Conservation (phyloP, 1,139 yeast genomes). For the Torulaspora globosa region DNA sequence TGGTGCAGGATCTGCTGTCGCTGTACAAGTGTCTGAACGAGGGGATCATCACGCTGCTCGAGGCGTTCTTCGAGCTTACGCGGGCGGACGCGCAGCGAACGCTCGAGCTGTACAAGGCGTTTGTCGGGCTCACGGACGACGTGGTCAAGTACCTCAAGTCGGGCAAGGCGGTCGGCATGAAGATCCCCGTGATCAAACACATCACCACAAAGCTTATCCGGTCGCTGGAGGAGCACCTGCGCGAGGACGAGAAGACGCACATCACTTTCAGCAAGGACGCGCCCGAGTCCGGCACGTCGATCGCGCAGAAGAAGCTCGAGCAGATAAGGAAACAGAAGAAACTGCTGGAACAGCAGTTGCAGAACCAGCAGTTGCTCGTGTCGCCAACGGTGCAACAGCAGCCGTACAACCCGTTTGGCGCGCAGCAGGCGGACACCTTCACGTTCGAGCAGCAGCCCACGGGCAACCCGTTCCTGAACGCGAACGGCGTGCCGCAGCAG, state of each 20-base stretch:
- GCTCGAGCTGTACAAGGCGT: slow-evolving; percentile 72
- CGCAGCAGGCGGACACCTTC: slow-evolving; percentile 16
- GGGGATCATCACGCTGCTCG: slow-evolving; percentile 88
- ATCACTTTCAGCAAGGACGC: slow-evolving; percentile 14
- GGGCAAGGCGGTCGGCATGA: slow-evolving; percentile 86
- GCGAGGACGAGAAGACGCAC: slow-evolving; percentile 22
- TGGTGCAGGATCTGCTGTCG: slow-evolving; percentile 80
- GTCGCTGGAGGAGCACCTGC: slow-evolving; percentile 81
- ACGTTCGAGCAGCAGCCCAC: slow-evolving; percentile 25
- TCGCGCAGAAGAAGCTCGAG: slow-evolving; percentile 29
- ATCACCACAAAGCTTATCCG: slow-evolving; percentile 92
- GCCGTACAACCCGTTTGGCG: slow-evolving; percentile 32
- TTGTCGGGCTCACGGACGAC: slow-evolving; percentile 80
- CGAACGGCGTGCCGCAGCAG: slow-evolving; percentile 13
- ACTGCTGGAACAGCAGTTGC: slow-evolving; percentile 31
- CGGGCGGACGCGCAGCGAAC: slow-evolving; percentile 83
- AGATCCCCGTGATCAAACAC: slow-evolving; percentile 93
- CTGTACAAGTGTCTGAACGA: slow-evolving; percentile 88
- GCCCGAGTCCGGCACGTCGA: slow-evolving; percentile 16
- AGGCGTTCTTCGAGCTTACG: slow-evolving; percentile 91
- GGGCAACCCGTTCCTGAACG: slow-evolving; percentile 26
- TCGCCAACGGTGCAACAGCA: slow-evolving; percentile 31
- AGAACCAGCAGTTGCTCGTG: slow-evolving; percentile 28
- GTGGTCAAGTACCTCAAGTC: slow-evolving; percentile 83
- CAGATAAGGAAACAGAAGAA: slow-evolving; percentile 32